phyloP scores from a whole-genome alignment of 352 stramenopile species.

The Phytophthora meadii region DNA sequence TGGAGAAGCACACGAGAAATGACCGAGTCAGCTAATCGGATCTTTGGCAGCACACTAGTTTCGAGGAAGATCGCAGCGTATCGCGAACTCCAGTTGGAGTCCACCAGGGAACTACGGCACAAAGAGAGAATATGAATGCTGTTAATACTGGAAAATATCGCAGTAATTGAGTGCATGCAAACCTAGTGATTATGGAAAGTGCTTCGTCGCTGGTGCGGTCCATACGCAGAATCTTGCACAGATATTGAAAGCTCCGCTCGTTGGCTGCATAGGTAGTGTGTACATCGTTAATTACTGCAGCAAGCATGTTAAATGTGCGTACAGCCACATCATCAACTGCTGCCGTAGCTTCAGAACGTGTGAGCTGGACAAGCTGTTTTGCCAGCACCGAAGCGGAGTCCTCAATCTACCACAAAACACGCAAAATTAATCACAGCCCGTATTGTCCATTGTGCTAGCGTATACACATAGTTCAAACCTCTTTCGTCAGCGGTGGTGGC shows the following conservation, averaged over 20 bases:
- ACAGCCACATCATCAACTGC: conserved; percentile 35
- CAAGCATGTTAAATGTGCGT: conserved; percentile 47
- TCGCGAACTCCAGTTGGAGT: conserved; percentile 74
- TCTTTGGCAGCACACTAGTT: conserved; percentile 63
- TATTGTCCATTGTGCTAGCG: not conserved
- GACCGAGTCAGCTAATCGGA: conserved; percentile 59
- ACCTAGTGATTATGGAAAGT: conserved; percentile 66
- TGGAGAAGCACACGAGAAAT: conserved; percentile 82
- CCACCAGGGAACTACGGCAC: conserved; percentile 50
- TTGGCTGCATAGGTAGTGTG: conserved; percentile 62
- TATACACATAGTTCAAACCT: conserved; percentile 23
- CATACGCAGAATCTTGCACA: conserved; percentile 61
- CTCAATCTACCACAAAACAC: conserved; percentile 47
- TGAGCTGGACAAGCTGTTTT: conserved; percentile 56
- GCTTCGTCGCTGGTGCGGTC: conserved; percentile 60
- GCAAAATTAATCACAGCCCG: not conserved
- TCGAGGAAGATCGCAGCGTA: conserved; percentile 71
- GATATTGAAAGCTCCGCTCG: conserved; percentile 51
- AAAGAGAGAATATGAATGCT: not conserved
- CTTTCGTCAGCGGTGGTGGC: conserved; percentile 35
- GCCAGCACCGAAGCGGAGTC: conserved; percentile 44
- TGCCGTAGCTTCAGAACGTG: conserved; percentile 37
- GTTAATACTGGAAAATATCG: conserved; percentile 1
- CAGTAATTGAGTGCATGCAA: not conserved
- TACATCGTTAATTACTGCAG: conserved; percentile 70